These are phyloP conservation scores for Pythium oligandrum DNA, from an alignment of 352 stramenopile genomes.

Conservation along the genomic window DNA sequence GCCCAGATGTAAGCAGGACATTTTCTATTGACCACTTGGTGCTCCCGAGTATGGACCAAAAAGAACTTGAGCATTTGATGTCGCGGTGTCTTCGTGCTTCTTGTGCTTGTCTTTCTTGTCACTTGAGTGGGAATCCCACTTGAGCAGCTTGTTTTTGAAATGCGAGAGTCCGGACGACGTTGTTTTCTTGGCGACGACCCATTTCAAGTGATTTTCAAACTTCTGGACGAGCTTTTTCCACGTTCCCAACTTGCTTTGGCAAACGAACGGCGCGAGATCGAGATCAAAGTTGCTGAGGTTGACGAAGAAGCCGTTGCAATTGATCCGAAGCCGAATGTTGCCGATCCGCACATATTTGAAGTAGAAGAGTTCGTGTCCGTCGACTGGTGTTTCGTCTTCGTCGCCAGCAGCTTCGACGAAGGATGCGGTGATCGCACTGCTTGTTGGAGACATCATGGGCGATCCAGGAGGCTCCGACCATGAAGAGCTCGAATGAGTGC, in stretches of 20 bases:
- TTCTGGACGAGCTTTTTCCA: conserved; percentile 79
- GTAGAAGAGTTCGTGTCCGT: conserved; percentile 77
- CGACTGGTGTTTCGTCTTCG: conserved; percentile 43
- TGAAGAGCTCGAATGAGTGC: conserved; percentile 1
- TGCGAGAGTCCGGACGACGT: conserved; percentile 77
- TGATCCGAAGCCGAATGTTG: conserved; percentile 74
- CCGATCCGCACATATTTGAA: conserved; percentile 84
- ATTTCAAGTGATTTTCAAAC: conserved; percentile 81
- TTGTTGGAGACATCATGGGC: conserved; percentile 10
- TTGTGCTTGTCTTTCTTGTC: conserved; percentile 68
- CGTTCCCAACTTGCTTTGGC: conserved; percentile 76
- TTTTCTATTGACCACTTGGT: conserved; percentile 7
- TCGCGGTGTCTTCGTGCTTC: conserved; percentile 51
- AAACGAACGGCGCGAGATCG: conserved; percentile 71
- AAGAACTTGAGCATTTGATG: conserved; percentile 63
- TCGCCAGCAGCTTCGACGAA: conserved; percentile 16
- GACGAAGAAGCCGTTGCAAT: conserved; percentile 84
- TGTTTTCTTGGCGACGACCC: conserved; percentile 78
- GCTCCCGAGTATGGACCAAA: conserved; percentile 72
- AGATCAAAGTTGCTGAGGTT: conserved; percentile 81
- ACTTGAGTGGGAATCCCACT: conserved; percentile 54
- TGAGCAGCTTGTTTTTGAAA: conserved; percentile 84
- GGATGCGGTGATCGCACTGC: neutral
- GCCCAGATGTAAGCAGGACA: conserved; percentile 23
- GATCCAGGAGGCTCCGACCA: too few relatives aligned